phyloP scores from a whole-genome alignment of 768 basidiomycete species.

The Leccinum imitatum region DNA sequence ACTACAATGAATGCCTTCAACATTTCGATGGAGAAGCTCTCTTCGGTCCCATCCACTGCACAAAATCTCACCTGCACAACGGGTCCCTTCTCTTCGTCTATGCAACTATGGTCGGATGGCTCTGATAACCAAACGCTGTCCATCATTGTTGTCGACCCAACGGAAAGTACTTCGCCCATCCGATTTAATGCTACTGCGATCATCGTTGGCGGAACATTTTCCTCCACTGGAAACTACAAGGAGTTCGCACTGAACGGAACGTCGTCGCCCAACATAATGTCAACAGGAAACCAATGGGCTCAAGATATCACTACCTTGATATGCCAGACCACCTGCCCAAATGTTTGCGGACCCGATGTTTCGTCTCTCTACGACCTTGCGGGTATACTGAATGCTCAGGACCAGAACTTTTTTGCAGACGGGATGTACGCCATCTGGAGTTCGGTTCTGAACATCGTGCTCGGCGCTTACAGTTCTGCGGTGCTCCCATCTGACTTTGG shows the following conservation, averaged over 20 bases:
- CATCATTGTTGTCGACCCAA: background rate
- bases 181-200: conserved; percentile 13
- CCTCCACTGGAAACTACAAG: conserved; percentile 5
- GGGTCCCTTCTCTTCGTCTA: fast-evolving
- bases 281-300: conserved; percentile 11
- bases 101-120: conserved; percentile 7
- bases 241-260: conserved; percentile 18
- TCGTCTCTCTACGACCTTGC: conserved; percentile 10
- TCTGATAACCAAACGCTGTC: conserved; percentile 13
- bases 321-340: conserved; percentile 4
- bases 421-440: conserved; percentile 5
- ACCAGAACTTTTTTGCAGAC: background rate
- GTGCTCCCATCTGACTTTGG: background rate
- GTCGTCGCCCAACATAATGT: conserved; percentile 13
- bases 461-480: conserved; percentile 12
- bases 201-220: conserved; percentile 9
- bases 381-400: background rate
- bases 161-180: background rate
- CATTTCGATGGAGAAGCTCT: conserved; percentile 13
- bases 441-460: conserved; percentile 3
- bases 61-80: conserved; percentile 6
- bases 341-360: background rate
- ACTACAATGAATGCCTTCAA: conserved; percentile 17
- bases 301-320: conserved; percentile 19
- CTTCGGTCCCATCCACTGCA: conserved; percentile 13